Evolutionary conservation across 2,329 filamentous ascomycete genomes (phyloP).

Genomic region (Epichloe hybrida): DNA sequence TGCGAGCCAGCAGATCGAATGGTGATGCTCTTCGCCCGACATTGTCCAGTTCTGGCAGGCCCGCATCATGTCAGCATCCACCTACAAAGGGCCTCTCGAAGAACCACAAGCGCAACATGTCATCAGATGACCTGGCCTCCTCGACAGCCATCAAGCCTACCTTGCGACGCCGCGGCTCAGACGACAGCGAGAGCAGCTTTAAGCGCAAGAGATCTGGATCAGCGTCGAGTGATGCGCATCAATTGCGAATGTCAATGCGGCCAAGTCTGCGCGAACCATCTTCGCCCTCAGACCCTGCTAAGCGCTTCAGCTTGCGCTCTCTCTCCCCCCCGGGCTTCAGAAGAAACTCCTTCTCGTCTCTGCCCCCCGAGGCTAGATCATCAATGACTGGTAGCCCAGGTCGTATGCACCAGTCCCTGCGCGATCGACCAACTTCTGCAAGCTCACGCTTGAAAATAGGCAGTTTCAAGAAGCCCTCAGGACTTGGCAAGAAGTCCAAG

Average conservation of each 20-base stretch:
- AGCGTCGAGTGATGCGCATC: conserved; percentile 30
- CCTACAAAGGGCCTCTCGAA: conserved; percentile 7
- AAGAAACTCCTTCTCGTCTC: conserved; percentile 26
- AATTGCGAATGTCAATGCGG: conserved; percentile 66
- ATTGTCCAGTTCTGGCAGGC: conserved; percentile 10
- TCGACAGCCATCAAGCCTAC: conserved; percentile 16
- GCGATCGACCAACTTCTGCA: conserved; percentile 22
- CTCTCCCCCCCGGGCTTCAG: conserved; percentile 53
- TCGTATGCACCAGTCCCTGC: conserved; percentile 33
- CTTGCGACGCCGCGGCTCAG: conserved; percentile 42
- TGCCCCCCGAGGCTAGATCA: conserved; percentile 21
- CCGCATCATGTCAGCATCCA: conserved; percentile 18
- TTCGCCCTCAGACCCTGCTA: conserved; percentile 24
- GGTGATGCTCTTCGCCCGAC: conserved; percentile 3
- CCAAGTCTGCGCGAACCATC: conserved; percentile 12
- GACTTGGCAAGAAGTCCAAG: conserved; percentile 25
- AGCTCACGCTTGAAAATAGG: conserved; percentile 24
- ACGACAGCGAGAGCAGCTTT: conserved; percentile 73
- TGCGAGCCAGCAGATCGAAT: conserved; percentile 9
- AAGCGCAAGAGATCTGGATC: conserved; percentile 43
- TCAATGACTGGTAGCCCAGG: conserved; percentile 8
- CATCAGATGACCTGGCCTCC: conserved; percentile 12
- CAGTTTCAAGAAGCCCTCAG: conserved; percentile 26
- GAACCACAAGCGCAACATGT: conserved; percentile 13
- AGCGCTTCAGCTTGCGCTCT: conserved; percentile 57